Base-by-base conservation (phyloP, 1,284 basidiomycete genomes). In the Trichosporon ovoides region DNA sequence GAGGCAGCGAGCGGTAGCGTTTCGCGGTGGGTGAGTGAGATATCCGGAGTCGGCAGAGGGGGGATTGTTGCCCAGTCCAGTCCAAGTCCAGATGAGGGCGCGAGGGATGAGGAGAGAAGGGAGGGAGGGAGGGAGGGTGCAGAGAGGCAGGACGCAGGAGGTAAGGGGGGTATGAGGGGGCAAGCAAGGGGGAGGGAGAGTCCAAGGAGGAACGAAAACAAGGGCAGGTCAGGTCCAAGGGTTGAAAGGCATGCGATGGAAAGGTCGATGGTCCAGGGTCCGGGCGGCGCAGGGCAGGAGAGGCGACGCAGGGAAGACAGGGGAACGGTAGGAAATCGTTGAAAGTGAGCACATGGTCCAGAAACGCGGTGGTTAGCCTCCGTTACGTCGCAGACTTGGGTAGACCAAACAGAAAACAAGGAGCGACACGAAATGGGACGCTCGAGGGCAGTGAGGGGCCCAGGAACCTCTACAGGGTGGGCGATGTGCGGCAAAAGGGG, bases 401-500 rank as follows among this genome's bases (percentile, higher is more conserved):
- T 24, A 48, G 24, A 16, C 43, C 43, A 48, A 48, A 48, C 43
- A 48, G 10, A 48, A n/a, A 31, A n/a, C 43, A 48, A 16, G 28
- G 43, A 28, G 43, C 43, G 43, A 48, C 43, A 48, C 43, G 28
- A 16, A n/a, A 48, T 28, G 43, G 43, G 28, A 48, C 43, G 13
- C 43, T 18, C 22, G 28, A 24, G 43, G 24, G 9, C 43, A 48
- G 43, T 48, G 43, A 48, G 43, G 43, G 24, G 43, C 43, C 43
- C 43, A 48, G 43, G 43, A 48, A 48, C 43, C 24, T 48, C 22
- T 22, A 28, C 43, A 48, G 43, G 43, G 43, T 48, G 43, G 43
- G 43, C 43, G 43, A 48, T 48, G 43, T 48, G 43, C 43, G 43
- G 43, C 43, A 31, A 28, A 48, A 48, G 43, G 43, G 43, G 43